Evolutionary conservation across 345 rosid genomes (phyloP).

Genomic region (Zanthoxylum bungeanum): DNA sequence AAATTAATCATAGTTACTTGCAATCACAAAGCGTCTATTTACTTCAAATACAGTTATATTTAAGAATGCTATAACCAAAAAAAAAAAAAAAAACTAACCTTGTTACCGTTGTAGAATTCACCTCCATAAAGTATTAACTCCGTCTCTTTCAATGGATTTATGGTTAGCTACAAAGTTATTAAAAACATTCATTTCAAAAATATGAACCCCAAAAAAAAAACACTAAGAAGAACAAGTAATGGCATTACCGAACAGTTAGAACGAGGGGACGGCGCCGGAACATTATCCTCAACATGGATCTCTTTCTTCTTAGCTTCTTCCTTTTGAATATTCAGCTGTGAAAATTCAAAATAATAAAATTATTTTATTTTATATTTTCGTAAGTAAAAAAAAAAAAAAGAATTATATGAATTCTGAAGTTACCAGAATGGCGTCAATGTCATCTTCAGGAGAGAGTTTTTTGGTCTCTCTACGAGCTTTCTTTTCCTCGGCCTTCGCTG

Average conservation of each 20-base stretch:
- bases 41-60: constrained; percentile 1
- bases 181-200: neutral
- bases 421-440: constrained; percentile 93
- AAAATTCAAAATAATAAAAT: neutral
- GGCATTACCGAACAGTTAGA: constrained; percentile 78
- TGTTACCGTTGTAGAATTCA: constrained; percentile 89
- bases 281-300: constrained; percentile 83
- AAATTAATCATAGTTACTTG: neutral
- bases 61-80: neutral
- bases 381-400: neutral
- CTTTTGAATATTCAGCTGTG: constrained; percentile 72
- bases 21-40: neutral
- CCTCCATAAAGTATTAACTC: constrained; percentile 87
- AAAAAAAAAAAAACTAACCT: constrained; percentile 43
- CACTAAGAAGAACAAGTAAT: neutral
- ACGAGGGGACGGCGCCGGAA: constrained; percentile 84
- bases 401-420: neutral
- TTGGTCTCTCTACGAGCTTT: constrained; percentile 78
- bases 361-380: neutral
- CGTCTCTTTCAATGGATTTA: constrained; percentile 84
- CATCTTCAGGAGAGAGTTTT: constrained; percentile 90
- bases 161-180: constrained; percentile 45
- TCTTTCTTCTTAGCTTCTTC: constrained; percentile 98
- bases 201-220: neutral
- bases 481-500: constrained; percentile 86